These are phyloP conservation scores for Sugiyamaella castrensis DNA, from an alignment of 1,139 yeast genomes.

Conservation along the genomic window DNA sequence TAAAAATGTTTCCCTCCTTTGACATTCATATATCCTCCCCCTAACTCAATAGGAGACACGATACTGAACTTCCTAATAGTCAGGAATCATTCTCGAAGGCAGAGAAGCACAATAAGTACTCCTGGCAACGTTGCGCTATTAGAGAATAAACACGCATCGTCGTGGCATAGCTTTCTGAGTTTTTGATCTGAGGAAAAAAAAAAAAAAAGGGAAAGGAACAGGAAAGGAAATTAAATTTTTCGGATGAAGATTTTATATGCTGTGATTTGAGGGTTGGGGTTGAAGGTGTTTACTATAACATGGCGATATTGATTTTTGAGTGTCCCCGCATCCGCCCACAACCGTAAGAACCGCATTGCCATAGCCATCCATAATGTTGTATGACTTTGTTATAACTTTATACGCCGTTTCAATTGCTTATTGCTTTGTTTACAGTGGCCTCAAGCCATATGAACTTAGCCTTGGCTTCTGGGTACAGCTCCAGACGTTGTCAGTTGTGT, in stretches of 20 bases:
- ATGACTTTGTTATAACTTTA: too few species aligned
- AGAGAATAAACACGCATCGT: conserved; percentile 33
- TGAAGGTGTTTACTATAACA: not conserved
- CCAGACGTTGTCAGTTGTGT: too few species aligned
- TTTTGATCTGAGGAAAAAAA: conserved; percentile 41
- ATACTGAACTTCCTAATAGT: conserved; percentile 42
- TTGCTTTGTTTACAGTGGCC: too few species aligned
- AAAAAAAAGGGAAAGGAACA: conserved; percentile 25
- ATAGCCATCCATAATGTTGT: too few species aligned
- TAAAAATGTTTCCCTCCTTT: conserved; percentile 39
- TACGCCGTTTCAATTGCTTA: too few species aligned
- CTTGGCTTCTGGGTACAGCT: too few species aligned
- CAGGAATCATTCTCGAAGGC: conserved; percentile 41
- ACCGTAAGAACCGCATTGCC: too few species aligned
- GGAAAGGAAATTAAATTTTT: conserved; percentile 12
- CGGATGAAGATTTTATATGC: not conserved
- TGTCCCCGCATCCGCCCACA: too few species aligned
- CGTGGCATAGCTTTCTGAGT: conserved; percentile 38
- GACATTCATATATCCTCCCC: conserved; percentile 39
- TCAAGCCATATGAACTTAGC: too few species aligned
- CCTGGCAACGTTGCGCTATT: conserved; percentile 40
- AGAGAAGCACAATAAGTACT: conserved; percentile 26
- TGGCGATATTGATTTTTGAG: too few species aligned
- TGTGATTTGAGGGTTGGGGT: conserved; percentile 3
- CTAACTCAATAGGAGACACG: conserved; percentile 35